Evolutionary conservation across 2,329 filamentous ascomycete genomes (phyloP).

Genomic region (Camillea tinctor): DNA sequence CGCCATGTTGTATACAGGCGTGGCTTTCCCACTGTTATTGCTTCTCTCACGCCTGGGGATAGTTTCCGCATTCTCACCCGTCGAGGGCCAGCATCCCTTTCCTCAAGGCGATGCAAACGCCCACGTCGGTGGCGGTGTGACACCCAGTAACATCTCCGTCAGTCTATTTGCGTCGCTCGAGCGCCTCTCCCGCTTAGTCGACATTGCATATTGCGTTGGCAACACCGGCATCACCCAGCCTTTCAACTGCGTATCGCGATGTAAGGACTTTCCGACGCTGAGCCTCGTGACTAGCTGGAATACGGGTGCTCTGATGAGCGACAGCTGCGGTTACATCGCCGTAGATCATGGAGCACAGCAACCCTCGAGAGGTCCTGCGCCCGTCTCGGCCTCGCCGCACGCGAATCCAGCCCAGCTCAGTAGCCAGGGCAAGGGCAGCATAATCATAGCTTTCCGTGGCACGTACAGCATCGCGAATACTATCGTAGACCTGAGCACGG

Average conservation of each 20-base stretch:
- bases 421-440: conserved; percentile 36
- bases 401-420: conserved; percentile 1
- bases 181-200: conserved; percentile 84
- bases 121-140: background rate
- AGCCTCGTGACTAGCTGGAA: conserved; percentile 85
- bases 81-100: background rate
- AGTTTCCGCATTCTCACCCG: background rate
- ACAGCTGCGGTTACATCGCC: conserved; percentile 92
- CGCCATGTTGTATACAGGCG: background rate
- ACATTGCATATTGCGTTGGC: conserved; percentile 93
- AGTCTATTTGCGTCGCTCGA: conserved; percentile 78
- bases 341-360: conserved; percentile 64
- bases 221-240: conserved; percentile 77
- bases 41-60: background rate
- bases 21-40: background rate
- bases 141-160: conserved; percentile 47
- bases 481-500: conserved; percentile 82
- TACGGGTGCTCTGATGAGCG: conserved; percentile 80
- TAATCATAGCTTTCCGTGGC: conserved; percentile 87
- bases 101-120: conserved; percentile 6
- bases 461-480: conserved; percentile 94
- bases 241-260: conserved; percentile 82
- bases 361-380: no score
- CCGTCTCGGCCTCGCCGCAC: conserved; percentile 1
- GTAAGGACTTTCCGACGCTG: conserved; percentile 77